Evolutionary conservation across 2,329 filamentous ascomycete species (phyloP).

Genomic region (Calonectria pteridis): DNA sequence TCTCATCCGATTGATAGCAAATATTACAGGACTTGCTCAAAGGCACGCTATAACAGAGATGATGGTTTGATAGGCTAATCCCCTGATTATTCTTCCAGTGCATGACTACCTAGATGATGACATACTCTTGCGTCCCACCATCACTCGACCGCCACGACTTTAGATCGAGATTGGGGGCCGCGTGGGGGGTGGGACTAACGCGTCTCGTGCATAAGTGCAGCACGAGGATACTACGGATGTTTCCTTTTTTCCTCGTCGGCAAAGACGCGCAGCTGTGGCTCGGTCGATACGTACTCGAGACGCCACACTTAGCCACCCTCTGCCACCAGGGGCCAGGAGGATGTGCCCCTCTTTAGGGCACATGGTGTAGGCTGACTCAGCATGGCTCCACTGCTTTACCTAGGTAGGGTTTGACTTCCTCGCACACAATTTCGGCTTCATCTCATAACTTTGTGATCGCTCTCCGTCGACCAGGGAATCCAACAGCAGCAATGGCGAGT

Average conservation of each 20-base stretch:
- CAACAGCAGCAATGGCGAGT: conserved; percentile 58
- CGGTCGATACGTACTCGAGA: not conserved
- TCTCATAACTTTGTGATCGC: conserved; percentile 44
- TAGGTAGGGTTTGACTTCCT: conserved; percentile 45
- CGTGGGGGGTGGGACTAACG: not conserved
- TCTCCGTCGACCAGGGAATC: conserved; percentile 44
- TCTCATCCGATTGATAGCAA: not conserved
- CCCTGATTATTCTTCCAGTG: not conserved
- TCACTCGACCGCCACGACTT: not conserved
- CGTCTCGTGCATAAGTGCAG: not conserved
- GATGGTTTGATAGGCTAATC: not conserved
- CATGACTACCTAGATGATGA: not conserved
- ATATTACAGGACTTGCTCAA: not conserved
- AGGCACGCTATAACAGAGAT: not conserved
- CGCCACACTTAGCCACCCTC: not conserved
- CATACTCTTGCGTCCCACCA: not conserved
- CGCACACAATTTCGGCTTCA: conserved; percentile 49
- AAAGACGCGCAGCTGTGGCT: not conserved
- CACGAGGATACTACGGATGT: not conserved
- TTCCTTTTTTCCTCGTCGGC: too few species aligned
- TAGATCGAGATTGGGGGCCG: not conserved
- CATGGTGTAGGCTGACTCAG: conserved; percentile 33
- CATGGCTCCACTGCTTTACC: conserved; percentile 34
- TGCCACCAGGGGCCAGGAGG: not conserved
- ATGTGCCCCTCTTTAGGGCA: conserved; percentile 5